Percentiles rank a stretch among this genome's conserved stretches.
These are phyloP conservation scores for Skeletonema grethae DNA, from an alignment of 108 stramenopile species.

Conservation along the genomic window DNA sequence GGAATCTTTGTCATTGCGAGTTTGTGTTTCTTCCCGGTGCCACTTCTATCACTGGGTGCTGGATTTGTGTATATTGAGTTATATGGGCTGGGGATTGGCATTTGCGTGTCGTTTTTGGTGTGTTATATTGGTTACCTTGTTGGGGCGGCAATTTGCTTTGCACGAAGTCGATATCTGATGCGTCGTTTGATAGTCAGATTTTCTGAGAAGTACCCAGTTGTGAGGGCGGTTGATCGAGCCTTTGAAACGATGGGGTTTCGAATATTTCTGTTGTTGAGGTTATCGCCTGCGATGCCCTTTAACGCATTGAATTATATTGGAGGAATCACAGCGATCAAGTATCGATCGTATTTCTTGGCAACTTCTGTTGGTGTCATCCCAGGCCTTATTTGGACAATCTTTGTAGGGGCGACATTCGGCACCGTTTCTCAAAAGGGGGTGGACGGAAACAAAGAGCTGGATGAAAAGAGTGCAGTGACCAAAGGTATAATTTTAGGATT, in stretches of 20 bases:
- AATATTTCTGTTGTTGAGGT: conserved; percentile 38
- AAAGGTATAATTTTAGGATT: conserved; percentile 41
- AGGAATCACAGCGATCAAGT: conserved; percentile 42
- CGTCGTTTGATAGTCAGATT: conserved; percentile 35
- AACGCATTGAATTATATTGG: conserved; percentile 57
- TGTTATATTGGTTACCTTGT: conserved; percentile 38
- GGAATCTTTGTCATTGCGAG: conserved; percentile 30
- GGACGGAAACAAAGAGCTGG: conserved; percentile 40
- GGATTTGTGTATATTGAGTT: conserved; percentile 44
- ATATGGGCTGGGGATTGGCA: conserved; percentile 35
- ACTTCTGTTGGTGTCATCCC: conserved; percentile 42
- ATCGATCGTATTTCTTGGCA: conserved; percentile 32
- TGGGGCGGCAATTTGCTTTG: conserved; percentile 46
- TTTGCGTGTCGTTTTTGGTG: conserved; percentile 35
- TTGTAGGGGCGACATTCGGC: conserved; percentile 48
- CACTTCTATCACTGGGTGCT: conserved; percentile 33
- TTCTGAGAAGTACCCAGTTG: conserved; percentile 44
- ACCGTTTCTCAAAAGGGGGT: conserved; percentile 22
- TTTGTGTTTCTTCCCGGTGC: conserved; percentile 43
- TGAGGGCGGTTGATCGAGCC: conserved; percentile 48
- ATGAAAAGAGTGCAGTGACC: conserved; percentile 16
- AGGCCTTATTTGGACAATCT: conserved; percentile 41
- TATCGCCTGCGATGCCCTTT: conserved; percentile 50
- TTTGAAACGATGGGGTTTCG: conserved; percentile 51
- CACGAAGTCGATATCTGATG: conserved; percentile 42